Base-by-base conservation (phyloP, 1,284 basidiomycete genomes). In the Pisolithus thermaeus region DNA sequence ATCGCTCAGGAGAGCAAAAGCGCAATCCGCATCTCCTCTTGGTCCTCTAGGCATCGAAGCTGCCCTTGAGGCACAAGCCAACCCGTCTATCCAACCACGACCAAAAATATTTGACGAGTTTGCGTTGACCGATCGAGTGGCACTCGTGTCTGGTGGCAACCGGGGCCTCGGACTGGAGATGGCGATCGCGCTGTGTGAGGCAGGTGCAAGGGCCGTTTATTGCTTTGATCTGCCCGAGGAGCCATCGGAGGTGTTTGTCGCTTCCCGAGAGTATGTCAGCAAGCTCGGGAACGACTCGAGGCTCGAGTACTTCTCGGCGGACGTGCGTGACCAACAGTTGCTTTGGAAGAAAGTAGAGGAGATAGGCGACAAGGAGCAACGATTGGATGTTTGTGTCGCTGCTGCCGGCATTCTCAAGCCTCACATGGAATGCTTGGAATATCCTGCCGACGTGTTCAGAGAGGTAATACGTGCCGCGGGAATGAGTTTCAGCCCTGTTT, bases 111-210 rank as follows among this genome's bases (percentile, higher is more conserved):
- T 78, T 61, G 73, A 84, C 53, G 88, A 90, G 61, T 92, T 93
- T 70, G 77, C 81, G 9, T 77, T 92, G 39, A 72, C 71, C n/a
- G 84, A 83, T 59, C 81, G 87, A 23, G 87, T 90, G 14, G 84
- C 80, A 35, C 73, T 92, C 53, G 81, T 92, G 41, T 87, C 89
- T 0, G 89, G 89, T 11, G 91, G 76, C 3, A 89, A 88, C 59
- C 77, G 90, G 46, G 90, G 90, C 2, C 77, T 93, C 9, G 90
- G 91, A 3, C 77, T 93, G 38, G 88, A 90, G 69, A 86, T 90
- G 79, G 88, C 88, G 28, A 74, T 90, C 52, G 80, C 84, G 4
- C 71, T 90, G 37, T 78, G 82, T 39, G 90, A 94, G 70, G 82
- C 83, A 3, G 90, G 89, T 46, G 87, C 89, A 3, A 75, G 84